These are phyloP conservation scores for Symbiodinium natans DNA, from an alignment of 73 alveolate genomes.

Conservation along the genomic window DNA sequence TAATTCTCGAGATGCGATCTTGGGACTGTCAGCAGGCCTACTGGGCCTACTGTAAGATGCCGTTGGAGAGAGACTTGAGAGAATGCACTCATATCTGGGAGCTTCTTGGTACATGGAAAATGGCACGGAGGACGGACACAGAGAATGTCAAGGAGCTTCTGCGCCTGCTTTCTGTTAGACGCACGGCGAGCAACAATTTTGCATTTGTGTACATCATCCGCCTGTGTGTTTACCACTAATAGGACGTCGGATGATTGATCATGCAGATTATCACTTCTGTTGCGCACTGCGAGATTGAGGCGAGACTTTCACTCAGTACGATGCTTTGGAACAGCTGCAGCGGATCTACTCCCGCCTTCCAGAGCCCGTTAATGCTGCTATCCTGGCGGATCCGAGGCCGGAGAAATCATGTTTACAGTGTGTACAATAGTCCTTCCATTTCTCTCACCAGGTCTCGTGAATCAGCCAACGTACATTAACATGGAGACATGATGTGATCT, in stretches of 20 bases:
- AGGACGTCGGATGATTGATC: no score
- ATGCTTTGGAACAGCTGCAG: slow-evolving; percentile 62
- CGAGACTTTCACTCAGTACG: slow-evolving; percentile 65
- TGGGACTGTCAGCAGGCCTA: no score
- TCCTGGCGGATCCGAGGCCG: slow-evolving; percentile 63
- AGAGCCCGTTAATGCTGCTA: slow-evolving; percentile 64
- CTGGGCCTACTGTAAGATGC: no score
- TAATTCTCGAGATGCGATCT: no score
- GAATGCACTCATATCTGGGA: no score
- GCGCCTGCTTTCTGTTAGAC: slow-evolving; percentile 40
- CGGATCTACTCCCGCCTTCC: slow-evolving; percentile 34
- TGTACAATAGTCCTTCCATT: no score
- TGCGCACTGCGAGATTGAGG: not conserved
- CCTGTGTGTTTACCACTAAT: no score
- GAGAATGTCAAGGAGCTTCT: slow-evolving; percentile 63
- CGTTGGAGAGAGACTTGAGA: no score
- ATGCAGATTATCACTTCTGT: not conserved
- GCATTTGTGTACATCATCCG: not conserved
- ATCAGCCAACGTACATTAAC: no score
- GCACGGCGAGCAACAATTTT: not conserved
- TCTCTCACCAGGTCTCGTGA: no score
- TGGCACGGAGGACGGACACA: slow-evolving; percentile 69
- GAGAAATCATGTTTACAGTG: no score
- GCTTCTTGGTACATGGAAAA: not conserved
- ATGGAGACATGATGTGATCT: no score